phyloP scores from a whole-genome alignment of 129 eudicot genomes.

The Scalesia atractyloides region DNA sequence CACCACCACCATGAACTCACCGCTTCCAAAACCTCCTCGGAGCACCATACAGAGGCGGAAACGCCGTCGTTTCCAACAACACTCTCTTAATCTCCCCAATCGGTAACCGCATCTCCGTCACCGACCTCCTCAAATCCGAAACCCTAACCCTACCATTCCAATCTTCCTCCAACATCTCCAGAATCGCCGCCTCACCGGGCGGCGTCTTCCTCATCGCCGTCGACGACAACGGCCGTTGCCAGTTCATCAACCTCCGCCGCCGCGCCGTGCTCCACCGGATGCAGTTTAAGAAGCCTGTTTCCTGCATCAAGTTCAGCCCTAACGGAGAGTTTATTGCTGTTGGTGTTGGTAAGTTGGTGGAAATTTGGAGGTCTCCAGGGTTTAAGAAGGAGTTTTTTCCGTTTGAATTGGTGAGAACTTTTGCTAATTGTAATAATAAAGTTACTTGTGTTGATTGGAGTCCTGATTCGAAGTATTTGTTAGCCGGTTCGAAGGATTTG shows the following conservation, averaged over 20 bases:
- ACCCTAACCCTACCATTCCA: conserved; percentile 77
- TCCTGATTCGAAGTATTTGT: conserved; percentile 53
- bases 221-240: conserved; percentile 78
- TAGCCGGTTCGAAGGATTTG: conserved; percentile 84
- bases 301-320: conserved; percentile 63
- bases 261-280: conserved; percentile 82
- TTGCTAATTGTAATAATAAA: conserved; percentile 68
- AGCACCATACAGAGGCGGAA: conserved; percentile 97
- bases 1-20: conserved; percentile 65
- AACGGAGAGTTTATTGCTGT: conserved; percentile 73
- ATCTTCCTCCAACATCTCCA: conserved; percentile 68
- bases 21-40: conserved; percentile 88
- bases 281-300: conserved; percentile 65
- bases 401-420: conserved; percentile 73
- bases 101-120: conserved; percentile 86
- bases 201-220: conserved; percentile 73
- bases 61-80: conserved; percentile 53
- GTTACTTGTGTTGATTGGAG: conserved; percentile 83
- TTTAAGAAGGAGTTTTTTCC: conserved; percentile 79
- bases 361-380: conserved; percentile 90
- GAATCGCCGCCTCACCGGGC: conserved; percentile 82
- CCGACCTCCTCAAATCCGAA: conserved; percentile 82
- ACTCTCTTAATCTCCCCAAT: conserved; percentile 63
- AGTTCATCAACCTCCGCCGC: conserved; percentile 72
- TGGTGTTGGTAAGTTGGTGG: conserved; percentile 66